Base-by-base conservation (phyloP, 75 land plant genomes). In the Selaginella tamariscina region DNA sequence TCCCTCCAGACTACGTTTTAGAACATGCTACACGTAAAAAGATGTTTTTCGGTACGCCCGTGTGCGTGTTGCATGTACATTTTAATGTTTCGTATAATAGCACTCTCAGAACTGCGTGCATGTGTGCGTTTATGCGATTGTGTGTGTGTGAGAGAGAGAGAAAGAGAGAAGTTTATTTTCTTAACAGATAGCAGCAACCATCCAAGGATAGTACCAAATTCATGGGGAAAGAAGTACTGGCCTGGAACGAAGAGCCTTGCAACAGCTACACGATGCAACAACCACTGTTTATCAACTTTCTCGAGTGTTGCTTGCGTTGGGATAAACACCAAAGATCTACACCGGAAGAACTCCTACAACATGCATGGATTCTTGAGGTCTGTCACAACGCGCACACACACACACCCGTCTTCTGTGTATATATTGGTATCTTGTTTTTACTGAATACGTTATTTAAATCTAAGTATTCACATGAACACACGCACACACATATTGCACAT, bases 221-320 rank as follows among this genome's bases (percentile, higher is more conserved):
- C 74, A 27, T 71, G 78, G 78, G 78, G 78, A 26, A 76, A 76
- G 70, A 76, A 76, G 33, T 71, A 76, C 31, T 76, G 70, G 74
- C 78, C 78, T 2, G 78, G 74, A 15, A 71, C 78, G 27, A 76
- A 76, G 31, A 60, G 54, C 33, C 33, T 76, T 23, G 63, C 74
- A 11, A 30, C 55, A 21, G 74, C 78, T 30, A 67, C 60, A 24
- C 54, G 65, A 2, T 76, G 78, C 67, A 72, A 63, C 64, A 73
- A 76, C 39, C 70, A 15, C 26, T 67, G 1, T 76, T 76, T 71
- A 71, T 72, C n/a, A 71, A 68, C 54, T 76, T 76, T 68, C 71
- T 76, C 66, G 78, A 76, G 39, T 74, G 78, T 54, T 76, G 78
- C 31, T 71, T 76, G 65, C 62, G 78, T 21, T 76, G 78, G 78